Evolutionary conservation across 371 early-diverging fungal species (phyloP).

Genomic region (Mycotypha africana): DNA sequence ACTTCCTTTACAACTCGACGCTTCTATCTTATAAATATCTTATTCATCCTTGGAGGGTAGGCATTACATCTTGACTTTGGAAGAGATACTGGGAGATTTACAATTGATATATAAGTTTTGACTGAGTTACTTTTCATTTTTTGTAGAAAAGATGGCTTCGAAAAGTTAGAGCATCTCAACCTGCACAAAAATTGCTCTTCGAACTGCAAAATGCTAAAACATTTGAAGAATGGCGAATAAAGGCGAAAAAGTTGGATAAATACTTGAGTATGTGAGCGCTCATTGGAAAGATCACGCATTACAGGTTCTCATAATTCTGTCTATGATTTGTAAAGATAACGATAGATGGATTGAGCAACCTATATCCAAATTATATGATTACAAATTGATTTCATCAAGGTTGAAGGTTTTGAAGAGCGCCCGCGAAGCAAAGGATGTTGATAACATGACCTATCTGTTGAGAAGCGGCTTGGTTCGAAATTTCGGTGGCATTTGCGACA

Average conservation of each 20-base stretch:
- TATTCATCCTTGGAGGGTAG: conserved; percentile 24
- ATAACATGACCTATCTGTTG: conserved; percentile 56
- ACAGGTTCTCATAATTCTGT: too few relatives aligned
- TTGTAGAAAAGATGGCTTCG: too few relatives aligned
- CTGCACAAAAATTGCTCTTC: too few relatives aligned
- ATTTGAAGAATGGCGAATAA: conserved; percentile 56
- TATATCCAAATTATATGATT: conserved; percentile 58
- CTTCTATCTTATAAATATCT: conserved; percentile 16
- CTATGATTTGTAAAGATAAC: conserved; percentile 35
- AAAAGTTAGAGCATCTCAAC: too few relatives aligned
- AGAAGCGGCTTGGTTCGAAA: conserved; percentile 64
- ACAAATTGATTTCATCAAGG: conserved; percentile 54
- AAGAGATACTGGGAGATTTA: too few relatives aligned
- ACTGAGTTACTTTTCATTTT: too few relatives aligned
- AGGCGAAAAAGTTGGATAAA: conserved; percentile 52
- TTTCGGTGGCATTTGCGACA: conserved; percentile 68
- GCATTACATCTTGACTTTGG: too few relatives aligned
- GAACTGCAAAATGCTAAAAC: conserved; percentile 39
- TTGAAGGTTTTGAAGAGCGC: conserved; percentile 49
- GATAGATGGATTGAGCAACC: conserved; percentile 56
- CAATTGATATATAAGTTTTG: too few relatives aligned
- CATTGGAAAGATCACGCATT: neutral
- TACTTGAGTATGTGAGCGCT: conserved; percentile 3
- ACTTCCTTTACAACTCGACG: conserved; percentile 15
- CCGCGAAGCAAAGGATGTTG: conserved; percentile 46